Percentiles rank a stretch among this genome's conserved stretches.
These are phyloP conservation scores for Trichosporon sp. DNA, from an alignment of 1,284 basidiomycete species.

Conservation along the genomic window DNA sequence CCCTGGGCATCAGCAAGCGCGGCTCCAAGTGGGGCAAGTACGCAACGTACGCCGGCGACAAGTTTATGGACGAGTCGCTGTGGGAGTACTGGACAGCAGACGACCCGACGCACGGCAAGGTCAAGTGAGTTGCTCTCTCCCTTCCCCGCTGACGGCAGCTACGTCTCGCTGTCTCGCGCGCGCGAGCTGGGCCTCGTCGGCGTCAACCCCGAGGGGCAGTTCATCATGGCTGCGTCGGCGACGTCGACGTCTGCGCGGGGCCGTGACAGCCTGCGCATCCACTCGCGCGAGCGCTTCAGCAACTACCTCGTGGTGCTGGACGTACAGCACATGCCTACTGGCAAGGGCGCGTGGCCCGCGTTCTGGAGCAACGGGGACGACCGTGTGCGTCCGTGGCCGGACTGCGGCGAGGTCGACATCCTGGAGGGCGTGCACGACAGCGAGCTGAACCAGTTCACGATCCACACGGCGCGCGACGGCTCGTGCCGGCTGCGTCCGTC, in stretches of 20 bases:
- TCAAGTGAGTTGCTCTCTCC: background rate
- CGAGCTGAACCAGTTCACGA: background rate
- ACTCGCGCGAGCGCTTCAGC: background rate
- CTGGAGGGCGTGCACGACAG: background rate
- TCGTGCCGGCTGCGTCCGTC: background rate
- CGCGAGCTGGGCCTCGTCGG: background rate
- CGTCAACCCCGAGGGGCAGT: background rate
- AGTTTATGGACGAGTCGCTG: background rate
- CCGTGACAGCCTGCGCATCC: background rate
- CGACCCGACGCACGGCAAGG: slow-evolving; percentile 1
- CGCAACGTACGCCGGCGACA: background rate
- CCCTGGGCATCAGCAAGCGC: background rate
- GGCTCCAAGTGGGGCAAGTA: background rate
- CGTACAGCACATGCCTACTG: background rate
- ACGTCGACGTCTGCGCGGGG: background rate
- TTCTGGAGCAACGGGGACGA: background rate
- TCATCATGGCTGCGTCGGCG: background rate
- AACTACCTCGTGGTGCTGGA: background rate
- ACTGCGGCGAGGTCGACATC: slow-evolving; percentile 1
- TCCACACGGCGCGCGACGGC: background rate
- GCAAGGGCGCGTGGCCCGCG: background rate
- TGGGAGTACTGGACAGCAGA: background rate
- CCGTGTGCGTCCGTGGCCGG: background rate
- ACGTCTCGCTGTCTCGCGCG: background rate
- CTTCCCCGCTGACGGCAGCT: background rate